These are phyloP conservation scores for Rosa rugosa DNA, from an alignment of 306 rosid genomes.

Conservation along the genomic window DNA sequence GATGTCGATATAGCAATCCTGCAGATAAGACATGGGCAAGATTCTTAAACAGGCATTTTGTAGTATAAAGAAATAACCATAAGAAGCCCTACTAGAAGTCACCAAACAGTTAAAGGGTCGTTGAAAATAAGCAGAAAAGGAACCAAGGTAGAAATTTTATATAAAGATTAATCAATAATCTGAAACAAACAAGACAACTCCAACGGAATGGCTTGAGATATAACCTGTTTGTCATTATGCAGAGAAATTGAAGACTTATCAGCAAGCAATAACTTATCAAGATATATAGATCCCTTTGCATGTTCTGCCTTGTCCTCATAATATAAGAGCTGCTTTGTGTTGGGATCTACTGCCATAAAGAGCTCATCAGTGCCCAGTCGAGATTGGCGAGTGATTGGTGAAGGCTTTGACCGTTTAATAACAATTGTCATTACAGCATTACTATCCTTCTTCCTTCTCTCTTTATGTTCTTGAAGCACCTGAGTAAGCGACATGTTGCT, in stretches of 20 bases:
- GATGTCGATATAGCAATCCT: constrained; percentile 97
- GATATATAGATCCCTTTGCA: constrained; percentile 62
- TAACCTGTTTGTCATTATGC: constrained; percentile 91
- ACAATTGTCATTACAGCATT: constrained; percentile 98
- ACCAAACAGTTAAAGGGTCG: neutral
- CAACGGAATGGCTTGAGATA: constrained; percentile 15
- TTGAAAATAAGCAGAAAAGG: neutral
- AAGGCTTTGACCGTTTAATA: constrained; percentile 82
- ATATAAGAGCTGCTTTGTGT: constrained; percentile 79
- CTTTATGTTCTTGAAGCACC: constrained; percentile 89
- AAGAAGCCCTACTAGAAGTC: neutral
- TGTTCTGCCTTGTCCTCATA: constrained; percentile 82
- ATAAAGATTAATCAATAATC: constrained; percentile 15
- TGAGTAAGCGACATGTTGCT: constrained; percentile 96
- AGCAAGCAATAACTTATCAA: constrained; percentile 69
- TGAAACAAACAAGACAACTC: constrained; percentile 30
- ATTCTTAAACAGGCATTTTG: neutral
- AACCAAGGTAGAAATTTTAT: neutral
- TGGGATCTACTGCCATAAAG: constrained; percentile 85
- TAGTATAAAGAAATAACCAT: neutral
- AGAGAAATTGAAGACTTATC: constrained; percentile 77
- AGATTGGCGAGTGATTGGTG: constrained; percentile 76
- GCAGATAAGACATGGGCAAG: constrained; percentile 34
- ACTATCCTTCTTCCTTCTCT: constrained; percentile 84
- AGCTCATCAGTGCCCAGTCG: constrained; percentile 97